These are phyloP conservation scores for Wickerhamiella bombiphila DNA, from an alignment of 805 yeast species.

Conservation along the genomic window DNA sequence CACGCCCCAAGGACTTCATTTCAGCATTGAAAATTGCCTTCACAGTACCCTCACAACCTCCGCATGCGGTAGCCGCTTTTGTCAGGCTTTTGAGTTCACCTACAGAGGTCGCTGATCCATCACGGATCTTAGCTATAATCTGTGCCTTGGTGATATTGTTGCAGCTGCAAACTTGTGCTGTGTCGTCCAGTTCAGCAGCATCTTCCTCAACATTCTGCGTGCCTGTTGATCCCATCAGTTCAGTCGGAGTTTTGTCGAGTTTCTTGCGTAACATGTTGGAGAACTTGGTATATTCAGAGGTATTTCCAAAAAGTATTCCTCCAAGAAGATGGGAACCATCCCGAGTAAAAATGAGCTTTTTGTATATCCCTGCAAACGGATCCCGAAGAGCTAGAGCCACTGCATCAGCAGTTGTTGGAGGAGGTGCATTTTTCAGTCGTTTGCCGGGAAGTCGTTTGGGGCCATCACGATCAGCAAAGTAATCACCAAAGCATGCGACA, in stretches of 20 bases:
- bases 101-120: slow-evolving; percentile 21
- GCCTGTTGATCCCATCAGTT: slow-evolving; percentile 20
- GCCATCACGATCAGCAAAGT: slow-evolving; percentile 26
- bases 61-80: slow-evolving; percentile 29
- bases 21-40: slow-evolving; percentile 26
- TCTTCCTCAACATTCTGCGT: slow-evolving; percentile 22
- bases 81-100: slow-evolving; percentile 25
- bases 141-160: slow-evolving; percentile 25
- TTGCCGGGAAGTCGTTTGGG: slow-evolving; percentile 24
- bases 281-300: slow-evolving; percentile 23
- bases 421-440: slow-evolving; percentile 13
- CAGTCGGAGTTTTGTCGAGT: slow-evolving; percentile 23
- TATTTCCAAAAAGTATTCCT: slow-evolving; percentile 27
- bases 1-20: slow-evolving; percentile 25
- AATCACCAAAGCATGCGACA: slow-evolving; percentile 29
- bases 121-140: slow-evolving; percentile 21
- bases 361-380: slow-evolving; percentile 25
- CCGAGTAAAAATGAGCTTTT: slow-evolving; percentile 23
- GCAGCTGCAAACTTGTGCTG: slow-evolving; percentile 28
- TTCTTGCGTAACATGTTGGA: slow-evolving; percentile 23
- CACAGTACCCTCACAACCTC: slow-evolving; percentile 28
- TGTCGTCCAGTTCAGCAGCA: slow-evolving; percentile 22
- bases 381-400: slow-evolving; percentile 23
- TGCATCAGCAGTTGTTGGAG: slow-evolving; percentile 14
- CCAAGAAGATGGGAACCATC: slow-evolving; percentile 28